These are phyloP conservation scores for Mortierella sp. DNA, from an alignment of 371 early-diverging fungal species.

Conservation along the genomic window DNA sequence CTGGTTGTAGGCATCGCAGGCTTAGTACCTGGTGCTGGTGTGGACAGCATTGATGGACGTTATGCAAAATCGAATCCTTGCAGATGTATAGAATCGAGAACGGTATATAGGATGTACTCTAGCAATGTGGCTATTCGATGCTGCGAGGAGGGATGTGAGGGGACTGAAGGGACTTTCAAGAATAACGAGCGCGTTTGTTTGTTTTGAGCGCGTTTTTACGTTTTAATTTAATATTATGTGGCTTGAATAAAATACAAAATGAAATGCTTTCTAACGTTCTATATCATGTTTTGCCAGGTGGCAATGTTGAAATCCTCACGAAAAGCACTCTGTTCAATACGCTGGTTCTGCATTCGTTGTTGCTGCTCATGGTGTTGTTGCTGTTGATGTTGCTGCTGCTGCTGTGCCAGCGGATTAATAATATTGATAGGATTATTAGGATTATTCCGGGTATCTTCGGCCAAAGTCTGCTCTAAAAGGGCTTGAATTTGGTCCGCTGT, in stretches of 20 bases:
- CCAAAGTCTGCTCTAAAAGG: conserved; percentile 34
- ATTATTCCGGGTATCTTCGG: conserved; percentile 21
- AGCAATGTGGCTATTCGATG: background rate
- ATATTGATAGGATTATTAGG: conserved; percentile 4
- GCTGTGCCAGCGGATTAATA: background rate
- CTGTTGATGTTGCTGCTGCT: background rate
- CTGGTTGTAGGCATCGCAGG: background rate
- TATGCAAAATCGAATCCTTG: background rate
- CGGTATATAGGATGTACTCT: background rate
- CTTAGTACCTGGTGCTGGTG: conserved; percentile 39
- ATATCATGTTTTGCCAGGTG: conserved; percentile 20
- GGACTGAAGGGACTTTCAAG: no score
- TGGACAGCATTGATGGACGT: conserved; percentile 17
- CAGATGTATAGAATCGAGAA: background rate
- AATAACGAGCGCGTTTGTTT: no score
- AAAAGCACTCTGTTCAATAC: background rate
- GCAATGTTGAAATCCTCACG: conserved; percentile 11
- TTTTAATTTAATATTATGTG: background rate
- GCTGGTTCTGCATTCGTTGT: background rate
- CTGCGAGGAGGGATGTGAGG: background rate
- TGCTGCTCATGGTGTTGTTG: conserved; percentile 3
- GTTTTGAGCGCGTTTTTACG: no score
- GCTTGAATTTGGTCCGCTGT: conserved; percentile 33
- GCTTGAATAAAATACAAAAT: background rate
- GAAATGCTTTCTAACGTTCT: background rate